Evolutionary conservation across 805 yeast species (phyloP), one percentile per base, ranked within the genome.

Genomic region (Deakozyma indianensis): DNA sequence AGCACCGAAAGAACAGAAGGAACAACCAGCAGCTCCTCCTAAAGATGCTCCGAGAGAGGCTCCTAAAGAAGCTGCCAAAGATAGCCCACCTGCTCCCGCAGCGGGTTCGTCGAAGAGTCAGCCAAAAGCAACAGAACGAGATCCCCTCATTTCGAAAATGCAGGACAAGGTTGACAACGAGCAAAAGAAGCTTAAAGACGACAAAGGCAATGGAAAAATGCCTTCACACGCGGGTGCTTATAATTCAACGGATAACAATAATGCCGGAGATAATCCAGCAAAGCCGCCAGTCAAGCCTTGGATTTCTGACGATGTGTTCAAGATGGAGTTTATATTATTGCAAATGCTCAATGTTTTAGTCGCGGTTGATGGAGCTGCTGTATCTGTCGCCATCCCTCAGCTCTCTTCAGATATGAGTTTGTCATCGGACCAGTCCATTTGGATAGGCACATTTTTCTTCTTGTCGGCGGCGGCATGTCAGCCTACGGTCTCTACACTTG

Each of bases 381-480:
- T 32, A 7, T 32, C 38, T 7, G 38, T 32, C 5, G 38, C 38
- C 16, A 32, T 32, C 38, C 38, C 38, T n/a, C 38, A 32, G 38
- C 38, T 32, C 5, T 32, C 38, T n/a, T 9, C 38, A 5, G 38
- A 32, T 32, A 7, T 32, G 18, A 32, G 16, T 32, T 20, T 32
- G 18, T 32, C 38, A 5, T 32, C 38, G 18, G 18, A n/a, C 38
- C 38, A 32, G 38, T 32, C 38, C 18, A 32, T 32, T 32, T 32
- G 38, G 38, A 20, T 32, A 32, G 38, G 38, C 4, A 32, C 38
- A 7, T 32, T 32, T 32, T 32, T 32, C 18, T 32, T 32, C 18
- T n/a, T 32, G 18, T 32, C 38, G 16, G 38, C 38, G 18, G 38
- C 38, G 5, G 38, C 38, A 9, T 32, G 38, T n/a, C 38, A 32